Percentiles rank a stretch among this genome's conserved stretches.
Conservation (phyloP, 2,329 filamentous ascomycete genomes). For the Diaporthe citri region DNA sequence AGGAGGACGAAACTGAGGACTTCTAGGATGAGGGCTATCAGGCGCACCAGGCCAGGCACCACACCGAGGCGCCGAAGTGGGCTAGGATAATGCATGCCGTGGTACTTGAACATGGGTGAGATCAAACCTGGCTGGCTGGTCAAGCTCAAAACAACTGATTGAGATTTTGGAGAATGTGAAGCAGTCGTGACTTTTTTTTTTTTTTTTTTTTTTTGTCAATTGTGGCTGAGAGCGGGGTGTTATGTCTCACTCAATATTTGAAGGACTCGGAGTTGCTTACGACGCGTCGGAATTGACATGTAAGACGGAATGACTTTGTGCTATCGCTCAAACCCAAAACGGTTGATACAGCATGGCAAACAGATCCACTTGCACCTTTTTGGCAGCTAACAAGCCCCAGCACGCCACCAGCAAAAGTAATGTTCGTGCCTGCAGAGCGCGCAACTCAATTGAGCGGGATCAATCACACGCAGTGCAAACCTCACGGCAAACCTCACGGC, state of each 20-base stretch:
- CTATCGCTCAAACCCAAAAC: constrained; percentile 9
- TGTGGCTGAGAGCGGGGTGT: neutral
- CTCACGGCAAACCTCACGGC: too few species aligned
- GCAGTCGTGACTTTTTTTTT: neutral
- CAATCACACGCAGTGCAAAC: too few species aligned
- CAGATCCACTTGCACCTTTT: constrained; percentile 9
- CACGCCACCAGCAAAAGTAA: neutral
- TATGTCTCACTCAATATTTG: constrained; percentile 12
- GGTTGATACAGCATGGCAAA: neutral
- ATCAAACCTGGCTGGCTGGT: neutral
- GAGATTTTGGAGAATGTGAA: neutral
- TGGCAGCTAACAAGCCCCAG: neutral
- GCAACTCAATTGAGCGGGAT: neutral
- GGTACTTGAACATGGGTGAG: fast-evolving
- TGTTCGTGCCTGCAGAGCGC: neutral
- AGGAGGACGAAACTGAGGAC: constrained; percentile 31
- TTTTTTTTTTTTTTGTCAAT: neutral
- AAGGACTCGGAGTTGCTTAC: constrained; percentile 17
- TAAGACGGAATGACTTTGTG: constrained; percentile 31
- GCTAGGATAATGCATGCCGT: constrained; percentile 17
- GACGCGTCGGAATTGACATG: constrained; percentile 29
- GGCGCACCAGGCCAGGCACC: constrained; percentile 25
- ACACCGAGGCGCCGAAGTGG: constrained; percentile 29
- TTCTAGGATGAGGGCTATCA: constrained; percentile 29
- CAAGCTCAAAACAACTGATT: neutral